A percentile compares a stretch with the other conserved stretches of the same genome.
phyloP scores from a whole-genome alignment of 805 yeast genomes.

The Hanseniaspora jakobsenii region DNA sequence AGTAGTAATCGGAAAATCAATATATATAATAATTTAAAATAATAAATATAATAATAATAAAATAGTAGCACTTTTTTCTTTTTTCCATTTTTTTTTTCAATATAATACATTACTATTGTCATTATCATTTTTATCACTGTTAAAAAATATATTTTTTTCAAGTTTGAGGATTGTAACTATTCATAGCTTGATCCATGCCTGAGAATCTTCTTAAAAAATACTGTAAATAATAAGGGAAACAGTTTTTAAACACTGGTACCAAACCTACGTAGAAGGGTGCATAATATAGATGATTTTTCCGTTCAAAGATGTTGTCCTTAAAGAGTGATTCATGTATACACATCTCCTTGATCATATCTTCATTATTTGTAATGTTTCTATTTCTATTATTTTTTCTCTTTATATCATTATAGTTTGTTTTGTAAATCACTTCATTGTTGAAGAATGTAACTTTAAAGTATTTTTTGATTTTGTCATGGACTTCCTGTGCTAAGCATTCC shows the following conservation, averaged over 20 bases:
- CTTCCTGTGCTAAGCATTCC: conserved; percentile 44
- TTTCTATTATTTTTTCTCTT: no score
- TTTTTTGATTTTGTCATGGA: conserved; percentile 46
- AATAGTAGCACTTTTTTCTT: not conserved
- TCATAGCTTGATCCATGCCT: conserved; percentile 45
- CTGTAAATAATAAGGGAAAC: conserved; percentile 51
- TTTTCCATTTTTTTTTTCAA: not conserved
- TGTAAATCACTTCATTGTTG: no score
- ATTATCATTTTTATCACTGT: not conserved
- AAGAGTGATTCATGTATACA: conserved; percentile 61
- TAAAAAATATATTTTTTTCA: not conserved
- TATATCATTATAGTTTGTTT: no score
- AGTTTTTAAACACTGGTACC: conserved; percentile 58
- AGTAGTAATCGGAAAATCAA: no score
- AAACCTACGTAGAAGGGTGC: conserved; percentile 67
- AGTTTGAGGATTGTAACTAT: not conserved
- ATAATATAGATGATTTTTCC: conserved; percentile 56
- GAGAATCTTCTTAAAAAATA: conserved; percentile 36
- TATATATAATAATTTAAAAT: no score
- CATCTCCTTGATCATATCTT: conserved; percentile 45
- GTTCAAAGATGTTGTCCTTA: conserved; percentile 40
- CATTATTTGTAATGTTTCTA: no score
- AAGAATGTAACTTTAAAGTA: no score
- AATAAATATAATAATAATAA: no score
- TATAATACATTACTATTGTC: no score